Evolutionary conservation across 441 rosid species (phyloP).

Genomic region (Melianthus villosus): DNA sequence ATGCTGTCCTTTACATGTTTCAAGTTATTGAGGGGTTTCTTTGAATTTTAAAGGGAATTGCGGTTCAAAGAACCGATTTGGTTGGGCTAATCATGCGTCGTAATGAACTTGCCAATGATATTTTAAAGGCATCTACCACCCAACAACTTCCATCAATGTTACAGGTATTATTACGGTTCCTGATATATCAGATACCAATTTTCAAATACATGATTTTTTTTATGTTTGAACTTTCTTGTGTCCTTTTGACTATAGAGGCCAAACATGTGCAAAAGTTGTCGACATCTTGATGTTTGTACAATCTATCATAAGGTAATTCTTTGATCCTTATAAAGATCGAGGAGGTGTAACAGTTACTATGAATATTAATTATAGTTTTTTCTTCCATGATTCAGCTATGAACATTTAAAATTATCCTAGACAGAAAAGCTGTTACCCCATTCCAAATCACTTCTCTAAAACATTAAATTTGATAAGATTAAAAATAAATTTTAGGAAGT

Average conservation of each 20-base stretch:
- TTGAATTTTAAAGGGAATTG: conserved; percentile 46
- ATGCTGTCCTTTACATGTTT: too few species aligned
- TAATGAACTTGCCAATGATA: conserved; percentile 80
- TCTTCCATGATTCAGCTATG: too few species aligned
- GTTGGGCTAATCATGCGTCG: conserved; percentile 91
- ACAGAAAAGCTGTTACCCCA: too few species aligned
- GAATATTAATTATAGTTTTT: too few species aligned
- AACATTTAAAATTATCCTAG: too few species aligned
- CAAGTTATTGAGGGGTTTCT: conserved; percentile 14
- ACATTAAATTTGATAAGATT: too few species aligned
- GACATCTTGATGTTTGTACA: conserved; percentile 80
- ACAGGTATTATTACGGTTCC: conserved; percentile 36
- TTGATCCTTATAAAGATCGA: conserved; percentile 7
- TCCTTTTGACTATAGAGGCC: conserved; percentile 39
- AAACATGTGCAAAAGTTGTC: conserved; percentile 73
- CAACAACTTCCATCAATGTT: conserved; percentile 82
- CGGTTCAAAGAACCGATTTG: conserved; percentile 70
- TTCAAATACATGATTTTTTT: conserved; percentile 7
- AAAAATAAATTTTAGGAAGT: too few species aligned
- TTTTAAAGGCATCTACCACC: conserved; percentile 55
- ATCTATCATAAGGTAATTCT: conserved; percentile 79
- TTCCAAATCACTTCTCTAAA: too few species aligned
- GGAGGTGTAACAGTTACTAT: background rate
- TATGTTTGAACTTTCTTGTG: conserved; percentile 3
- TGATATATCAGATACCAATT: conserved; percentile 9